Evolutionary conservation across 1,139 yeast species (phyloP).

Genomic region (Blastobotrys malaysiensis): DNA sequence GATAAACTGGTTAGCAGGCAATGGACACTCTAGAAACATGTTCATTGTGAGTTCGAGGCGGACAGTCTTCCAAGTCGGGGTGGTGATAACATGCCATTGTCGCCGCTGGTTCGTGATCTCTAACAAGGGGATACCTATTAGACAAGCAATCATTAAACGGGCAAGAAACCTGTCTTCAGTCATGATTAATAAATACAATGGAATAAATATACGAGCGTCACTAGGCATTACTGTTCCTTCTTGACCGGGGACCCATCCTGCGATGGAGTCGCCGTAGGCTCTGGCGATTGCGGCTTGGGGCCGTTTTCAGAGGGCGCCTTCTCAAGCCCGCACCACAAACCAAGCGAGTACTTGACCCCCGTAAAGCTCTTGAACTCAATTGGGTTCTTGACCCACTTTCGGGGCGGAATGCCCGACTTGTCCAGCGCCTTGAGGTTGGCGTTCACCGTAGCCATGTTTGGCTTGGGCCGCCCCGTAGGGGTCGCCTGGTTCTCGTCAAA

Average conservation of each 20-base stretch:
- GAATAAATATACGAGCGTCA: neutral
- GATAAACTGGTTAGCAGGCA: no score
- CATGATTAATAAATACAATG: neutral
- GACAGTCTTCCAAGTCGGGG: no score
- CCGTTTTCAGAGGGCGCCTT: neutral
- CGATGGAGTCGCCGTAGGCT: neutral
- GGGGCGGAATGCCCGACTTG: conserved; percentile 45
- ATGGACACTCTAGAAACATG: no score
- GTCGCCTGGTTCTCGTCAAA: conserved; percentile 5
- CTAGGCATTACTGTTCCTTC: neutral
- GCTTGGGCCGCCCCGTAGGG: conserved; percentile 15
- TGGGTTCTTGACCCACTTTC: conserved; percentile 49
- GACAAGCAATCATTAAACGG: no score
- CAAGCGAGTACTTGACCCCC: conserved; percentile 48
- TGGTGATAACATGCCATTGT: no score
- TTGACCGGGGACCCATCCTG: neutral
- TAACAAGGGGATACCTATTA: no score
- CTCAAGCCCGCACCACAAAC: conserved; percentile 34
- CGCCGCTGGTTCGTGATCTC: no score
- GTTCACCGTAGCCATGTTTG: conserved; percentile 21
- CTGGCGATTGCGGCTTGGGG: neutral
- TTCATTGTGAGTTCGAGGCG: no score
- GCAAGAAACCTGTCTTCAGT: no score
- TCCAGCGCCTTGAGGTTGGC: conserved; percentile 37
- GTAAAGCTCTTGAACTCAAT: conserved; percentile 52